These are phyloP conservation scores for Eucalyptus microcorys DNA, from an alignment of 345 rosid genomes.

Conservation along the genomic window DNA sequence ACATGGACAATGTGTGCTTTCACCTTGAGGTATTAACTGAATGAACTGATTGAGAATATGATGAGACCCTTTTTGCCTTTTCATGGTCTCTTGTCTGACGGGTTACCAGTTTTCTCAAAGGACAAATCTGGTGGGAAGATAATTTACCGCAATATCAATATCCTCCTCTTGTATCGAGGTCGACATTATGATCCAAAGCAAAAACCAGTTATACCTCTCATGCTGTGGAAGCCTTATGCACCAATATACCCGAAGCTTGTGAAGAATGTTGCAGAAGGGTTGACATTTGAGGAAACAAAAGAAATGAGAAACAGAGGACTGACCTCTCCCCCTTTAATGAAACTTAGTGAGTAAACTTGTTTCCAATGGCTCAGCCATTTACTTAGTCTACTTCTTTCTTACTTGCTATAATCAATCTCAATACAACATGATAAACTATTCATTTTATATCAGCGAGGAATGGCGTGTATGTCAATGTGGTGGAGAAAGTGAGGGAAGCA, in stretches of 20 bases:
- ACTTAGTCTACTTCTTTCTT: not conserved
- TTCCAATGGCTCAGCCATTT: not conserved
- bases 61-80: not conserved
- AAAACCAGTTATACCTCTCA: constrained; percentile 61
- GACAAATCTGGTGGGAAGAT: constrained; percentile 81
- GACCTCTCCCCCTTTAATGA: constrained; percentile 41
- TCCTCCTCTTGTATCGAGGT: constrained; percentile 65
- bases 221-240: constrained; percentile 91
- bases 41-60: not conserved
- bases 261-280: constrained; percentile 60
- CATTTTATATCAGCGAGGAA: constrained; percentile 64
- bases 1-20: constrained; percentile 81
- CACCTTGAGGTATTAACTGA: constrained; percentile 60
- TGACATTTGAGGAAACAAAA: constrained; percentile 79
- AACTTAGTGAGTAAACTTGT: constrained; percentile 47
- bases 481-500: constrained; percentile 62
- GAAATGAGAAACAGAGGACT: constrained; percentile 69
- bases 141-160: constrained; percentile 50
- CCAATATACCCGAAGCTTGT: constrained; percentile 82
- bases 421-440: not conserved
- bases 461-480: constrained; percentile 81
- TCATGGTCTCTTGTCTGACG: constrained; percentile 6
- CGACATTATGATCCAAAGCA: constrained; percentile 61
- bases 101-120: constrained; percentile 25
- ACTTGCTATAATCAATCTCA: not conserved